Conservation (phyloP, 139 green algal genomes). For the Edaphochlamys debaryana region DNA sequence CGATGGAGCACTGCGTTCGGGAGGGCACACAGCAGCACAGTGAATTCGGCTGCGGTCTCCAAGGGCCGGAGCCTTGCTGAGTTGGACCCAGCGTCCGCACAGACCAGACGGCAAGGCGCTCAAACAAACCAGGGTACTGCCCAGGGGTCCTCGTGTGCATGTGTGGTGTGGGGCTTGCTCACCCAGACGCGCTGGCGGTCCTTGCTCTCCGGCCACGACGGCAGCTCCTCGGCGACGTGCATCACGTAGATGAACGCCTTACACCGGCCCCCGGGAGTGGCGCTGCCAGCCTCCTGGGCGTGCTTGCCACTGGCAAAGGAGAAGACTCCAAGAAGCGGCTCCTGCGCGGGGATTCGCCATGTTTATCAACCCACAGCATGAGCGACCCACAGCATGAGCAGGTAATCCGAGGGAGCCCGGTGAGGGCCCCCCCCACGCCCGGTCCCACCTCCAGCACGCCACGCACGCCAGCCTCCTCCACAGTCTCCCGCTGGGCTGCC, state of each 20-base stretch:
- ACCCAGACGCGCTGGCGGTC: conserved; percentile 85
- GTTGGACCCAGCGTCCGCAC: no score
- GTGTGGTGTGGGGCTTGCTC: no score
- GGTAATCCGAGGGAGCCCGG: neutral
- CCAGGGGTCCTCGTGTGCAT: no score
- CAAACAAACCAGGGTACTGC: no score
- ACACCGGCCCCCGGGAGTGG: conserved; percentile 52
- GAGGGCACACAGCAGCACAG: no score
- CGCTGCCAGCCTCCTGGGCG: neutral
- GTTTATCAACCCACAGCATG: neutral
- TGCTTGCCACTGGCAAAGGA: conserved; percentile 73
- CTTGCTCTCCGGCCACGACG: conserved; percentile 82
- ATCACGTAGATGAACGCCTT: conserved; percentile 86
- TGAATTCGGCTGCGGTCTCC: no score
- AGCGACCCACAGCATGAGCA: neutral
- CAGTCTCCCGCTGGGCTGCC: conserved; percentile 86
- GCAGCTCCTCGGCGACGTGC: conserved; percentile 86
- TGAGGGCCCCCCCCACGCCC: neutral
- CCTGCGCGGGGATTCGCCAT: no score
- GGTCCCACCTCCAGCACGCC: conserved; percentile 78
- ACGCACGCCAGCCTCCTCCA: conserved; percentile 93
- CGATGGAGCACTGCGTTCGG: conserved; percentile 34
- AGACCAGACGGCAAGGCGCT: no score
- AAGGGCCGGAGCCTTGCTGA: no score
- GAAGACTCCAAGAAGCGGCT: conserved; percentile 80